Evolutionary conservation across 2,329 filamentous ascomycete species (phyloP).

Genomic region (Xylaria digitata): DNA sequence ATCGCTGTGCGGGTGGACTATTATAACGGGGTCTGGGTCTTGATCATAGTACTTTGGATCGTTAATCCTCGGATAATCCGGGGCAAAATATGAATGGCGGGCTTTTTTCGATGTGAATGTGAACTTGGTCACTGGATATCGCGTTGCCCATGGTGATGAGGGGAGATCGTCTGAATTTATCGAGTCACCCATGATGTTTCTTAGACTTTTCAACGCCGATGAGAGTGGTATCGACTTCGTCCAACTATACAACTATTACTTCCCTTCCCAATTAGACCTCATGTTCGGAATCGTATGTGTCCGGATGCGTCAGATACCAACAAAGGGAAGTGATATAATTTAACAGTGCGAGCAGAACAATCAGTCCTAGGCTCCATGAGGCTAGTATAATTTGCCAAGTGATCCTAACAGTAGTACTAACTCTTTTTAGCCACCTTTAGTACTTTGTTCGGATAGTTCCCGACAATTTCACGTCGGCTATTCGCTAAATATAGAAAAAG

Average conservation of each 20-base stretch:
- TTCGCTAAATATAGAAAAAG: no score
- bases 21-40: background rate
- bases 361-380: background rate
- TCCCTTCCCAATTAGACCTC: background rate
- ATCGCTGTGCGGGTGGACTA: background rate
- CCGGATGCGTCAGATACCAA: background rate
- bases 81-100: conserved; percentile 4
- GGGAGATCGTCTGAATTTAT: background rate
- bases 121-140: background rate
- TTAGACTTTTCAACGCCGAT: background rate
- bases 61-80: background rate
- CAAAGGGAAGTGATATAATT: background rate
- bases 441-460: no score
- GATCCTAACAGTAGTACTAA: no score
- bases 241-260: background rate
- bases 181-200: background rate
- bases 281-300: background rate
- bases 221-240: no score
- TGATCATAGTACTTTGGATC: conserved; percentile 16
- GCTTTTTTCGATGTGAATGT: background rate
- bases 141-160: conserved; percentile 6
- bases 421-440: no score
- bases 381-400: no score
- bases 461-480: no score
- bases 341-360: background rate